Evolutionary conservation across 139 green algal species (phyloP).

Genomic region (Chlamydomonas applanata): DNA sequence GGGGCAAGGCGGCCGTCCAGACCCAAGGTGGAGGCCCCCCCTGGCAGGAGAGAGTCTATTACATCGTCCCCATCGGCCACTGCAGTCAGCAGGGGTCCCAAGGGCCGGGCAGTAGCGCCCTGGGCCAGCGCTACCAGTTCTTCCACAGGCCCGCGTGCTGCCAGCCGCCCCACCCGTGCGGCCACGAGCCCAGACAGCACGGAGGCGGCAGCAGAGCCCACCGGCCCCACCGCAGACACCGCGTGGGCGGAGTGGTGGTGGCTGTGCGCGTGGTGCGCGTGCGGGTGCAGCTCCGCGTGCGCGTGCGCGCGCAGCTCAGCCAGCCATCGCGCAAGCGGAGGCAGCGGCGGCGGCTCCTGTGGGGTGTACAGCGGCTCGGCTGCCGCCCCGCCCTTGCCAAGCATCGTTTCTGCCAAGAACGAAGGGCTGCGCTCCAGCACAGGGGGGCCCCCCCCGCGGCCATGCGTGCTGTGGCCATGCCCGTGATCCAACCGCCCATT

Average conservation of each 20-base stretch:
- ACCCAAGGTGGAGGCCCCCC: too few species aligned
- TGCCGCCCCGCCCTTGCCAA: not conserved
- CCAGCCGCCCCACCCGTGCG: too few species aligned
- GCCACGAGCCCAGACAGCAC: not conserved
- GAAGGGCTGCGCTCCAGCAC: too few species aligned
- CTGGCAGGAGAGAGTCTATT: too few species aligned
- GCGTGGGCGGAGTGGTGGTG: not conserved
- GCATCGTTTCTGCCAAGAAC: too few species aligned
- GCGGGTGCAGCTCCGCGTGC: not conserved
- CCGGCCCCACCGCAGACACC: not conserved
- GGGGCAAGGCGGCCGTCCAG: too few species aligned
- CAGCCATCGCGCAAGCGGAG: not conserved
- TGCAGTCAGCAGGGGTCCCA: too few species aligned
- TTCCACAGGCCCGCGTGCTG: not conserved
- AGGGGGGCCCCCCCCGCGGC: too few species aligned
- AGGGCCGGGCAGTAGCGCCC: too few species aligned
- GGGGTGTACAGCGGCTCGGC: not conserved
- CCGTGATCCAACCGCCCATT: not conserved
- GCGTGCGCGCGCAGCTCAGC: not conserved
- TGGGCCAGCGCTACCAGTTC: not conserved
- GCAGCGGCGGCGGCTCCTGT: not conserved
- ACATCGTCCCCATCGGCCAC: too few species aligned
- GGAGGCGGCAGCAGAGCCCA: not conserved
- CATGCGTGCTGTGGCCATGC: not conserved
- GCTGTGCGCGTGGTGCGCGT: not conserved